Evolutionary conservation across 371 early-diverging fungal species (phyloP), one percentile per base, ranked within the genome.

Genomic region (Circinella umbellata): DNA sequence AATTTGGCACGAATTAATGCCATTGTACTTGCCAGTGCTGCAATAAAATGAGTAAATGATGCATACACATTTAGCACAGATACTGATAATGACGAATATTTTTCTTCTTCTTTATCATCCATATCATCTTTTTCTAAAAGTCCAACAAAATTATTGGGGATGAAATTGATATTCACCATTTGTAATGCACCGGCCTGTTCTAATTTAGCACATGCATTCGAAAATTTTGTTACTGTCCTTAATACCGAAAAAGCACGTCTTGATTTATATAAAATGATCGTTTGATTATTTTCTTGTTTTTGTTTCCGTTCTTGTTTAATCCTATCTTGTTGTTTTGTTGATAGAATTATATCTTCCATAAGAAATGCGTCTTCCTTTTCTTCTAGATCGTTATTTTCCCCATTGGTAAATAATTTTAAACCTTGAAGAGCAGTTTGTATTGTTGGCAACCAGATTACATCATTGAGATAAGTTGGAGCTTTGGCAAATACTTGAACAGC

Each of bases 1-100:
- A 80, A 38, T 13, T 69, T 67, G 0, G 71, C 68, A 6, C 81
- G 71, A 4, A 80, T 73, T 67, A 72, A 72, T 0, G 81, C 81
- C 6, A 73, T 74, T 3, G 70, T 69, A 10, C 68, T 63, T 0
- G 72, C 71, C 7, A 80, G 53, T 34, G 73, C 70, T 34, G 81
- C 76, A 36, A 80, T 66, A 46, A 76, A 71, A 0, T 69, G 73
- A 1, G 69, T 70, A 61, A 74, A 74, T 0, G 71, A 64, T 0
- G 73, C 75, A 51, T 78, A 78, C 6, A 80, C 46, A 6, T 63
- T 39, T 0, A 78, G 64, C 3, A 71, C 11, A 8, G 57, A 57
- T 34, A 57, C 27, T 2, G 57, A 57, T 4, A 27, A 27, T 2
- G 27, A 27, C 2, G 27, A 27, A 27, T 1, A 27, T 1, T 27